A percentile compares a stretch with the other conserved stretches of the same genome.
These are phyloP conservation scores for Alternaria angustiovoidea DNA, from an alignment of 2,329 filamentous ascomycete species.

Conservation along the genomic window DNA sequence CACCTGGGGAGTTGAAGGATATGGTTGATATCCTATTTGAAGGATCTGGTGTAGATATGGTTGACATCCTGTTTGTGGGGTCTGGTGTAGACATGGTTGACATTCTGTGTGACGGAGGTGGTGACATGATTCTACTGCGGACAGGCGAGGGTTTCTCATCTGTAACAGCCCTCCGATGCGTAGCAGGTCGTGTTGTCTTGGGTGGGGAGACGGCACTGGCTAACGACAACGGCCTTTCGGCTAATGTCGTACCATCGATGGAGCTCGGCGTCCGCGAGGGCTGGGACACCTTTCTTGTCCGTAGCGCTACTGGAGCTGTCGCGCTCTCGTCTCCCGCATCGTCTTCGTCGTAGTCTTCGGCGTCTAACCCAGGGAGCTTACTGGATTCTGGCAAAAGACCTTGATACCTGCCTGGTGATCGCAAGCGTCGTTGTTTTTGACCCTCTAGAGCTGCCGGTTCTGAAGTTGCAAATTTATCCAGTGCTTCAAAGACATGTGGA, in stretches of 20 bases:
- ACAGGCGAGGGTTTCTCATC: conserved; percentile 26
- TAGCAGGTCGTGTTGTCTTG: conserved; percentile 13
- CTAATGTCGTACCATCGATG: conserved; percentile 14
- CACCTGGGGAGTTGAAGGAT: conserved; percentile 29
- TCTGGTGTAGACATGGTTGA: conserved; percentile 4
- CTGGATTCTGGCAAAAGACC: conserved; percentile 38
- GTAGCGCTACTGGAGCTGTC: conserved; percentile 26
- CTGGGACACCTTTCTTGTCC: conserved; percentile 34
- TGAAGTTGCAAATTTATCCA: conserved; percentile 69
- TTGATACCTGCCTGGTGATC: conserved; percentile 40
- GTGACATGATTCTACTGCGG: conserved; percentile 31
- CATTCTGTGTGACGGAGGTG: conserved; percentile 29
- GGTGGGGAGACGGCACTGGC: conserved; percentile 14
- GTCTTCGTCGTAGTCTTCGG: conserved; percentile 28
- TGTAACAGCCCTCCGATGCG: conserved; percentile 9
- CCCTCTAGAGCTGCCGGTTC: conserved; percentile 6
- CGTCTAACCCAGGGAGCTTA: conserved; percentile 28
- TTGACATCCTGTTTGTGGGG: conserved; percentile 14
- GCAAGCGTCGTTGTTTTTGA: conserved; percentile 34
- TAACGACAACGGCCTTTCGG: conserved; percentile 9
- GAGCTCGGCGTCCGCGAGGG: conserved; percentile 20
- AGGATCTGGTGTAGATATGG: not conserved
- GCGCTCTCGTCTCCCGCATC: conserved; percentile 41
- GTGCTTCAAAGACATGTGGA: conserved; percentile 86
- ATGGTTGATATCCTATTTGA: conserved; percentile 19